A percentile compares a stretch with the other conserved stretches of the same genome.
These are phyloP conservation scores for Ramaria sp. DNA, from an alignment of 768 basidiomycete species.

Conservation along the genomic window DNA sequence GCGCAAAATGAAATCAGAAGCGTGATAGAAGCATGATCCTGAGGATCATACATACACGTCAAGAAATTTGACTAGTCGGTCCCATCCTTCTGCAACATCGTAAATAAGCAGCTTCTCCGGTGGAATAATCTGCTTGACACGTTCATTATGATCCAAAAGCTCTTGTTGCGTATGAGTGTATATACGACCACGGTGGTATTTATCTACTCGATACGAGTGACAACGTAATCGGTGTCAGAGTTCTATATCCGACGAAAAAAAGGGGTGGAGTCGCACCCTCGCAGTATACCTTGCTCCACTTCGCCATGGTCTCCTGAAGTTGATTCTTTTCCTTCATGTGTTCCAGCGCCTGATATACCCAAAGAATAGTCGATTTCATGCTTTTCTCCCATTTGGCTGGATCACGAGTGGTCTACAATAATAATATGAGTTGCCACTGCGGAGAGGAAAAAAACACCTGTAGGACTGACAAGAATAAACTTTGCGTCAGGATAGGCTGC, in stretches of 20 bases:
- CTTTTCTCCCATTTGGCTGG: constrained; percentile 6
- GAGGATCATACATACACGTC: constrained; percentile 3
- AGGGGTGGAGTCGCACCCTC: background rate
- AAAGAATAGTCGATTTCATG: constrained; percentile 1
- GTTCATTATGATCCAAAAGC: constrained; percentile 2
- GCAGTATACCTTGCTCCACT: background rate
- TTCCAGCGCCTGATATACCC: background rate
- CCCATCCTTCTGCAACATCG: constrained; percentile 3
- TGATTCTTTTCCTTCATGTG: background rate
- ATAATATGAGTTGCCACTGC: no score
- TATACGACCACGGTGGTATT: background rate
- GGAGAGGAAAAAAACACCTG: no score
- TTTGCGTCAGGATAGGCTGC: constrained; percentile 7
- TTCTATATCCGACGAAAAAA: background rate
- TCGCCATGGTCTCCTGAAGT: background rate
- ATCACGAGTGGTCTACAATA: background rate
- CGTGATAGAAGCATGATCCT: background rate
- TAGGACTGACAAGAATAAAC: constrained; percentile 1
- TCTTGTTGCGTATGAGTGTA: background rate
- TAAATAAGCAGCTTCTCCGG: constrained; percentile 1
- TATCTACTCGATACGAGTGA: background rate
- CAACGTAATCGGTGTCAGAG: no score
- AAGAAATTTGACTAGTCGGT: background rate
- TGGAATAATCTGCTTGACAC: constrained; percentile 2
- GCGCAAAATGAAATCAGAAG: background rate